A percentile compares a stretch with the other conserved stretches of the same genome.
Conservation (phyloP, 371 early-diverging fungal genomes). For the Rhizopus stolonifer region DNA sequence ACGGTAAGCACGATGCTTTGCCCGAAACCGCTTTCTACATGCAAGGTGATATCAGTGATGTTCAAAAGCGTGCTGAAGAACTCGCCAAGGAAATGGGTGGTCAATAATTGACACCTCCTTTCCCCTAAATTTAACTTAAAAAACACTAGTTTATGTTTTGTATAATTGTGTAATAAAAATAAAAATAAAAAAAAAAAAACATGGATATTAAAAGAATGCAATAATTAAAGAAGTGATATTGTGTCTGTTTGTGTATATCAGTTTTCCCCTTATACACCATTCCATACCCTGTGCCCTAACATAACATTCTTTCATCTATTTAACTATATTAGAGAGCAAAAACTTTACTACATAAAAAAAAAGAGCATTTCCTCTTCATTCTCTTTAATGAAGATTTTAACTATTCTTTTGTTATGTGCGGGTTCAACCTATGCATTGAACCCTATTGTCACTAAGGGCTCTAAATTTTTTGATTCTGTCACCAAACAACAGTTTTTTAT, state of each 20-base stretch:
- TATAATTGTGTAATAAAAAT: constrained; percentile 1
- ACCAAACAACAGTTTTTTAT: constrained; percentile 76
- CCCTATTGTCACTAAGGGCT: constrained; percentile 67
- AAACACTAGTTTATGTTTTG: constrained; percentile 3
- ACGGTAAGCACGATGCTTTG: constrained; percentile 91
- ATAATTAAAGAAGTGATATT: too few relatives aligned
- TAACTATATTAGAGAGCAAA: too few relatives aligned
- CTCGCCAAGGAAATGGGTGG: constrained; percentile 63
- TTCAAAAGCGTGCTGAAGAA: constrained; percentile 83
- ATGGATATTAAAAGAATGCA: background rate
- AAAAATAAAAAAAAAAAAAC: background rate
- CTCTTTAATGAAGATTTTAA: constrained; percentile 13
- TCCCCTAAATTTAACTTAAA: constrained; percentile 3
- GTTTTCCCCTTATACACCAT: too few relatives aligned
- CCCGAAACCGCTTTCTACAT: constrained; percentile 96
- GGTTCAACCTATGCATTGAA: constrained; percentile 43
- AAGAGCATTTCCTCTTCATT: background rate
- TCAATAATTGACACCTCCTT: constrained; percentile 8
- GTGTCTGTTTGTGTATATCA: too few relatives aligned
- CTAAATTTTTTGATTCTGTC: constrained; percentile 71
- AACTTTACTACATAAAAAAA: background rate
- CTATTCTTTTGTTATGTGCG: constrained; percentile 9
- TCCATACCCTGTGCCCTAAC: constrained; percentile 10
- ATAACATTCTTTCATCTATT: constrained; percentile 6
- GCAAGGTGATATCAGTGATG: constrained; percentile 94